phyloP scores from a whole-genome alignment of 257 asterid genomes.

The Solanum ossicruentum region DNA sequence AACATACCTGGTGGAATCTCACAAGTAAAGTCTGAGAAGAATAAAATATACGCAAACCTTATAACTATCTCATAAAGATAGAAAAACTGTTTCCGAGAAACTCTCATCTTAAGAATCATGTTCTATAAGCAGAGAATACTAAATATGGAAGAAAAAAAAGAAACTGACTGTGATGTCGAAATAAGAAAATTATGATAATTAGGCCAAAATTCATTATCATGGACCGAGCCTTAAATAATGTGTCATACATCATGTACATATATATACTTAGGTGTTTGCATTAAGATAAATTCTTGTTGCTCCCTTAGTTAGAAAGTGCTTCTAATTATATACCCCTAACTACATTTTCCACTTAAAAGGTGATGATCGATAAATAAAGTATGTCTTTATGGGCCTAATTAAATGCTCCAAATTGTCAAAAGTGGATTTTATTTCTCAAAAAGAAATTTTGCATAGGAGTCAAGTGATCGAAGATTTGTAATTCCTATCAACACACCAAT shows the following conservation, averaged over 20 bases:
- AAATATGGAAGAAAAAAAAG: too few relatives aligned
- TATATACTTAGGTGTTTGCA: too few relatives aligned
- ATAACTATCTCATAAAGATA: too few relatives aligned
- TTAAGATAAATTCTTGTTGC: too few relatives aligned
- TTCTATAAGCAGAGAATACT: too few relatives aligned
- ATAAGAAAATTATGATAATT: not conserved
- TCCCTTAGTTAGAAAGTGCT: not conserved
- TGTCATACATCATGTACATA: not conserved
- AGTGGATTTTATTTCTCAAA: not conserved
- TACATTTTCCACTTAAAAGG: not conserved
- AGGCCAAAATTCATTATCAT: not conserved
- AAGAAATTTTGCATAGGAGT: not conserved
- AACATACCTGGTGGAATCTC: too few relatives aligned
- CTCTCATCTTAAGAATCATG: too few relatives aligned
- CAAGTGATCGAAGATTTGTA: not conserved
- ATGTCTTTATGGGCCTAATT: not conserved
- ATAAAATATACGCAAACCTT: too few relatives aligned
- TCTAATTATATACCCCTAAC: not conserved
- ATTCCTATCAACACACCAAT: not conserved
- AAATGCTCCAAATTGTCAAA: not conserved
- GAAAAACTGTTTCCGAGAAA: too few relatives aligned
- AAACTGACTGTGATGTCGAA: too few relatives aligned
- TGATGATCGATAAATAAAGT: not conserved
- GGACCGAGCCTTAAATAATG: not conserved
- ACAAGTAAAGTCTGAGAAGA: fast-evolving